phyloP scores from a whole-genome alignment of 129 eudicot species.

The Flaveria sonorensis region DNA sequence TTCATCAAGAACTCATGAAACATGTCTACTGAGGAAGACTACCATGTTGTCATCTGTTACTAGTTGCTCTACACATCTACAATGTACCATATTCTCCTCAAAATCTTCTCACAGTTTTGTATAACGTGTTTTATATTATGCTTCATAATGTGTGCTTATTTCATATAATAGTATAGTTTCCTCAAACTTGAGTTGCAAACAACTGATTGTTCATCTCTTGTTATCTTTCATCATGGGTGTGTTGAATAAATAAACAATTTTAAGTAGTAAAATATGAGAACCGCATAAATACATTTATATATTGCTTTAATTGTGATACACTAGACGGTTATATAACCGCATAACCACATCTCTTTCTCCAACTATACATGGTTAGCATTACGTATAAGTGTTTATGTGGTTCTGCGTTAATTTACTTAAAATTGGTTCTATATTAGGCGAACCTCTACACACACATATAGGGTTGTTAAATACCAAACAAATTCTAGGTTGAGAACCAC shows the following conservation, averaged over 20 bases:
- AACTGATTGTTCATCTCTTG: background rate
- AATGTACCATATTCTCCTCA: background rate
- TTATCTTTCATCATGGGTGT: background rate
- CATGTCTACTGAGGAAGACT: background rate
- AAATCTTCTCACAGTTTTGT: background rate
- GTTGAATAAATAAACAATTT: background rate
- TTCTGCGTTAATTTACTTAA: too few species aligned
- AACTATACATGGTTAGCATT: too few species aligned
- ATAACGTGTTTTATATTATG: background rate
- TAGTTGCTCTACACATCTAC: background rate
- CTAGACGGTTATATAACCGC: background rate
- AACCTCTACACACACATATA: too few species aligned
- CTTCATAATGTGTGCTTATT: background rate
- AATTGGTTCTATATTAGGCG: background rate
- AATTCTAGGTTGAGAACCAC: too few species aligned
- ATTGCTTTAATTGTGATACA: background rate
- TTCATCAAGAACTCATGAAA: slow-evolving; percentile 6
- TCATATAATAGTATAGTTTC: background rate
- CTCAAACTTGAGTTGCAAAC: background rate
- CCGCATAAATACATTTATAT: background rate
- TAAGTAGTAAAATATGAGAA: background rate
- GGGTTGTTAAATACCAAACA: too few species aligned
- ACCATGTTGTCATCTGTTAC: background rate
- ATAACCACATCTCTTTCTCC: background rate
- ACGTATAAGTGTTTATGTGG: background rate